Evolutionary conservation across 805 yeast species (phyloP).

Genomic region (Candida lessepsii): DNA sequence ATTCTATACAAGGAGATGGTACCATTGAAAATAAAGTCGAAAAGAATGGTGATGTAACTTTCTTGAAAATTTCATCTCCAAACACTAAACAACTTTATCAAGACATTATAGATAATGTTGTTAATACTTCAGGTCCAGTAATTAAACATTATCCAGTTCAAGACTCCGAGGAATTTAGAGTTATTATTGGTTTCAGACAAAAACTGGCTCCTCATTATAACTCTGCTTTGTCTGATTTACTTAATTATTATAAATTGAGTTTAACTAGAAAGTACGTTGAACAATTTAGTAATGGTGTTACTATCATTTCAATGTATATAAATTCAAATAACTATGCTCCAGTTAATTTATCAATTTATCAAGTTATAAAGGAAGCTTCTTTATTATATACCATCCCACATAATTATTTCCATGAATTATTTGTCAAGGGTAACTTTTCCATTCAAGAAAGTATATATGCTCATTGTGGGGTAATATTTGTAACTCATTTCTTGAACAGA

Average conservation of each 20-base stretch:
- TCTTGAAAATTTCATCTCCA: slow-evolving; percentile 70
- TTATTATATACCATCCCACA: slow-evolving; percentile 88
- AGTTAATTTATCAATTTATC: slow-evolving; percentile 76
- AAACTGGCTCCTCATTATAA: slow-evolving; percentile 82
- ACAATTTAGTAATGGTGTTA: slow-evolving; percentile 85
- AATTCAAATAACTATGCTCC: slow-evolving; percentile 42
- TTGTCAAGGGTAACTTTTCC: slow-evolving; percentile 74
- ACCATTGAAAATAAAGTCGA: slow-evolving; percentile 50
- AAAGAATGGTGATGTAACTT: slow-evolving; percentile 74
- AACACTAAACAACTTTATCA: slow-evolving; percentile 80
- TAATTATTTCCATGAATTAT: slow-evolving; percentile 72
- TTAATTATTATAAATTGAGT: slow-evolving; percentile 81
- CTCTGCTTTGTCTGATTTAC: slow-evolving; percentile 81
- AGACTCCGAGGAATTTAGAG: slow-evolving; percentile 78
- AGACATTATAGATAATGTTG: slow-evolving; percentile 66
- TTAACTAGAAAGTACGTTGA: slow-evolving; percentile 91
- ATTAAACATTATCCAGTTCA: slow-evolving; percentile 82
- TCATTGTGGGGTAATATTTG: slow-evolving; percentile 89
- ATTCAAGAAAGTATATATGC: slow-evolving; percentile 94
- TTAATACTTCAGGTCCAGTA: slow-evolving; percentile 83
- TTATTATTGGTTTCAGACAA: slow-evolving; percentile 84
- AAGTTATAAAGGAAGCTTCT: slow-evolving; percentile 91
- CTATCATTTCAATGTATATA: slow-evolving; percentile 84
- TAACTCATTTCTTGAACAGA: slow-evolving; percentile 91
- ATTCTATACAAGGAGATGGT: slow-evolving; percentile 8